These are phyloP conservation scores for Saccharomycopsis hybrid DNA, from an alignment of 1,139 yeast species.

Conservation along the genomic window DNA sequence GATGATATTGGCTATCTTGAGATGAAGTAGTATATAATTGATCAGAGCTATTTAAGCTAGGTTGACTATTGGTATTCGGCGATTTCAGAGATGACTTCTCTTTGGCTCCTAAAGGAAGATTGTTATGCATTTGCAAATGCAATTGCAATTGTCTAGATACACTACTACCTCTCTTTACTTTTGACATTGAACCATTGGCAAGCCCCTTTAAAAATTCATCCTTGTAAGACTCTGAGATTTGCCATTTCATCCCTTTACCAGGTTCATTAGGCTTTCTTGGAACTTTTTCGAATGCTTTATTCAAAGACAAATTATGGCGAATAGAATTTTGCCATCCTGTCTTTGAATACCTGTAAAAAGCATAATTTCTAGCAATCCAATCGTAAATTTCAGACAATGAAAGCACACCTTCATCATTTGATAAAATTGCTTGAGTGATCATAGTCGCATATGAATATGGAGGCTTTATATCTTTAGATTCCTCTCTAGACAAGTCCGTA, in stretches of 20 bases:
- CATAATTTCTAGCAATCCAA: constrained; percentile 83
- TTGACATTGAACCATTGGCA: constrained; percentile 64
- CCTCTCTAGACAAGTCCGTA: constrained; percentile 66
- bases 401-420: constrained; percentile 81
- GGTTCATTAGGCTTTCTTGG: constrained; percentile 95
- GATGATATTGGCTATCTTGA: not conserved
- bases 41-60: no score
- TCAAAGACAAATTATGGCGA: constrained; percentile 72
- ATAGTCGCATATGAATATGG: constrained; percentile 96
- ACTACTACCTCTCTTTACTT: constrained; percentile 71
- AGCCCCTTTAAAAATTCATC: constrained; percentile 79
- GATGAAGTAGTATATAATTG: no score
- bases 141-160: constrained; percentile 73
- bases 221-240: constrained; percentile 77
- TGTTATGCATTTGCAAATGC: constrained; percentile 65
- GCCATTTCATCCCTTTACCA: constrained; percentile 99
- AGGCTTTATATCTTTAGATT: constrained; percentile 88
- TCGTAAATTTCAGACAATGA: constrained; percentile 86
- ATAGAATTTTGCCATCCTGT: constrained; percentile 96
- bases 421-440: constrained; percentile 94
- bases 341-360: constrained; percentile 84
- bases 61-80: no score
- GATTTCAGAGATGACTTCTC: not conserved
- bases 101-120: constrained; percentile 39
- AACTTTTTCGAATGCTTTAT: constrained; percentile 88